Base-by-base conservation (phyloP, 169 alveolate genomes). In the Plasmodium vivax region DNA sequence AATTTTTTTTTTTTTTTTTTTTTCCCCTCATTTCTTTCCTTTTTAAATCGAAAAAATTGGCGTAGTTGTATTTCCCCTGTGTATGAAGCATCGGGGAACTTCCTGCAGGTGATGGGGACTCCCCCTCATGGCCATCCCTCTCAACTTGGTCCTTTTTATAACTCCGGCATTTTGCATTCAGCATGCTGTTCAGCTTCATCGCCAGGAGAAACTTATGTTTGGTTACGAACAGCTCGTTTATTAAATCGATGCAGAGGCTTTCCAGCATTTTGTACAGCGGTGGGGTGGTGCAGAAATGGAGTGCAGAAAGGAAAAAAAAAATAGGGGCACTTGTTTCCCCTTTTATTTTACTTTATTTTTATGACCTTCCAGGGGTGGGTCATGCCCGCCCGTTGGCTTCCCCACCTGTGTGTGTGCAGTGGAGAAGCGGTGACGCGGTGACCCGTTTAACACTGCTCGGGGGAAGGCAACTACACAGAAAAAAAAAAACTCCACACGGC, bases 191-290 rank as follows among this genome's bases (percentile, higher is more conserved):
- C 43, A 83, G 41, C 71, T 73, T 38, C 62, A 85, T 34, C 45
- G 75, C 79, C 38, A 85, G 77, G 19, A 85, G 93, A 9, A 85
- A 85, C 19, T 85, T 73, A 38, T 85, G 27, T 36, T 85, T 85
- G 3, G 93, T 54, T 85, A 45, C 2, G 27, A 74, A 54, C 23
- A 85, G 58, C 79, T 85, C 93, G 58, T 85, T 32, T 34, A 85
- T 58, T 68, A 85, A 73, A 34, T 74, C 75, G 79, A 47, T 51
- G 62, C 93, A 85, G n/a, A 85, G n/a, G 14, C 38, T 85, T 75
- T 85, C 93, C 43, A 85, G 41, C 93, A 85, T 85, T 85, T 56
- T 41, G 56, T 75, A 27, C 23, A 34, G 12, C 38, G 56, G 36
- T 16, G 1, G 8, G 43, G 43, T 68, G 38, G 27, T 68, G 9